A percentile compares a stretch with the other conserved stretches of the same genome.
These are phyloP conservation scores for Striga hermonthica DNA, from an alignment of 305 asterid genomes.

Conservation along the genomic window DNA sequence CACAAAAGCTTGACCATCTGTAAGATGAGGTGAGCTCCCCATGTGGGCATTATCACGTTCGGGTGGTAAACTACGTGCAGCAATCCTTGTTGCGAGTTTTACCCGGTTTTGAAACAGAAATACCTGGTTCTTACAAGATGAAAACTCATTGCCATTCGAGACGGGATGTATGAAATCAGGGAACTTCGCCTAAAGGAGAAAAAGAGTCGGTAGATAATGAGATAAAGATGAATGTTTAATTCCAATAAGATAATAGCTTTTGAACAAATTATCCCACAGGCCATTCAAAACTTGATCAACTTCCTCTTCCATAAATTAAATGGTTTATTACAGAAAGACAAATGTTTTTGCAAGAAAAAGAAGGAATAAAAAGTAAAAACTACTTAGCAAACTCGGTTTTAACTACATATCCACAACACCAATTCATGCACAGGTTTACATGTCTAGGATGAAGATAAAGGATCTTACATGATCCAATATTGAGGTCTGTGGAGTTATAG, in stretches of 20 bases:
- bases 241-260: background rate
- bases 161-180: conserved; percentile 33
- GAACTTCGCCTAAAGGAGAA: conserved; percentile 36
- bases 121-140: conserved; percentile 30
- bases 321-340: background rate
- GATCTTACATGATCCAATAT: conserved; percentile 40
- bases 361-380: background rate
- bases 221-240: background rate
- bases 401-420: conserved; percentile 7
- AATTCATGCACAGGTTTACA: conserved; percentile 8
- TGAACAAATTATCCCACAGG: conserved; percentile 10
- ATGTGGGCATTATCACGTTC: conserved; percentile 40
- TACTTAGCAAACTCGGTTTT: background rate
- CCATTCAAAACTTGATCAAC: conserved; percentile 2
- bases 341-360: background rate
- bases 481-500: conserved; percentile 32
- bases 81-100: conserved; percentile 35
- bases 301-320: background rate
- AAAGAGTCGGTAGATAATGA: background rate
- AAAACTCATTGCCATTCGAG: conserved; percentile 30
- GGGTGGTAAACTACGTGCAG: conserved; percentile 36
- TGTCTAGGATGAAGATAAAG: conserved; percentile 18
- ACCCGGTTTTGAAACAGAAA: conserved; percentile 31
- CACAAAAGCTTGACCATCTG: conserved; percentile 38
- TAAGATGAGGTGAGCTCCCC: conserved; percentile 29